Conservation (phyloP, 306 rosid species). For the Pyrus bretschneideri region DNA sequence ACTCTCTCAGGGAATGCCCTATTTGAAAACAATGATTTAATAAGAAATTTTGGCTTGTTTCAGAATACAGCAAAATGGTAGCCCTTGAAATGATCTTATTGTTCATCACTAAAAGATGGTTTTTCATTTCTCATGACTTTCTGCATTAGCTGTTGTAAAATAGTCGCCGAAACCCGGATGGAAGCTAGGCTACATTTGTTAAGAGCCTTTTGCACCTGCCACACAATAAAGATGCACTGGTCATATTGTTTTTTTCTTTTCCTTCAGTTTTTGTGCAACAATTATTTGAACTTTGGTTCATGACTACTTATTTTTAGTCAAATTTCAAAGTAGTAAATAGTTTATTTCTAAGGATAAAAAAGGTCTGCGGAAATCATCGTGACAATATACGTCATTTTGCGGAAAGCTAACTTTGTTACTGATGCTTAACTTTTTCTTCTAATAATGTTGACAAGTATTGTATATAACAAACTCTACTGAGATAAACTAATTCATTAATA, state of each 20-base stretch:
- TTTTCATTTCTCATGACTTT: neutral
- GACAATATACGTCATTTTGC: too few species aligned
- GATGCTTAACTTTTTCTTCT: too few species aligned
- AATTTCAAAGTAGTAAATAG: too few species aligned
- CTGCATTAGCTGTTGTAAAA: neutral
- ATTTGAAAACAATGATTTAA: conserved; percentile 41
- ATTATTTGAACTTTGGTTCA: too few species aligned
- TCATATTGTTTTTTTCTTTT: neutral
- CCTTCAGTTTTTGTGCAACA: too few species aligned
- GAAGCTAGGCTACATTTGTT: neutral
- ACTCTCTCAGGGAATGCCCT: conserved; percentile 32
- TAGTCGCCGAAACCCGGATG: neutral
- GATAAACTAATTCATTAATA: neutral
- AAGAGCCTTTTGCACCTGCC: neutral
- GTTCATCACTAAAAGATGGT: neutral
- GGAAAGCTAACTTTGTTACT: too few species aligned
- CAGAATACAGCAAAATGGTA: conserved; percentile 21
- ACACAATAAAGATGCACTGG: neutral
- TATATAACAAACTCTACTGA: too few species aligned
- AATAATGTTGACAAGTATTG: too few species aligned
- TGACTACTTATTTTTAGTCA: too few species aligned
- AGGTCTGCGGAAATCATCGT: too few species aligned
- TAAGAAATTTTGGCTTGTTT: conserved; percentile 66
- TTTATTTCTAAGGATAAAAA: too few species aligned
- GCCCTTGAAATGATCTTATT: conserved; percentile 21